Conservation (phyloP, 805 yeast genomes). For the Metschnikowia dekortorum region DNA sequence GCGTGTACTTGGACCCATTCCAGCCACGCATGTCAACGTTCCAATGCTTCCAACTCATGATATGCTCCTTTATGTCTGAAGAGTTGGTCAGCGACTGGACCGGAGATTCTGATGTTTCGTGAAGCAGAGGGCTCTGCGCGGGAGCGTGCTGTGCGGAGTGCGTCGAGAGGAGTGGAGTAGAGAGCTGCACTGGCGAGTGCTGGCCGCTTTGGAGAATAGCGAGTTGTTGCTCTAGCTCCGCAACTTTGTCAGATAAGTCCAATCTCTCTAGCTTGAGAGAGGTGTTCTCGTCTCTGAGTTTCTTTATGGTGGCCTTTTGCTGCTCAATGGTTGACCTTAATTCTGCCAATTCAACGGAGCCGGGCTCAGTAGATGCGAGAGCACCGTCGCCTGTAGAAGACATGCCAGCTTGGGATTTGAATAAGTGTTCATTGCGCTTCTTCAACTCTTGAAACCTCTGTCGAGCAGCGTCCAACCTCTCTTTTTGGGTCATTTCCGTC, state of each 20-base stretch:
- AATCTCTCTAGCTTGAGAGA: slow-evolving; percentile 35
- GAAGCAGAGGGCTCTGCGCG: slow-evolving; percentile 24
- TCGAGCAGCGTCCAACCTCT: slow-evolving; percentile 69
- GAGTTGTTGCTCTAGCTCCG: slow-evolving; percentile 25
- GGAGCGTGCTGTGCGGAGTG: slow-evolving; percentile 27
- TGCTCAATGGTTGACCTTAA: slow-evolving; percentile 25
- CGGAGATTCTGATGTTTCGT: slow-evolving; percentile 18
- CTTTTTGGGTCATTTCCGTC: slow-evolving; percentile 40
- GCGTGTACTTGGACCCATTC: slow-evolving; percentile 56
- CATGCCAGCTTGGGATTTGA: neutral
- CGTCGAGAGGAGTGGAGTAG: neutral
- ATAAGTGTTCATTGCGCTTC: slow-evolving; percentile 25
- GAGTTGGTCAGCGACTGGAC: slow-evolving; percentile 20
- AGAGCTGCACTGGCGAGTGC: slow-evolving; percentile 4
- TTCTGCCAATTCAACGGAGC: slow-evolving; percentile 5
- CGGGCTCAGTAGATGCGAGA: neutral
- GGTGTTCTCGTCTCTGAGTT: slow-evolving; percentile 39
- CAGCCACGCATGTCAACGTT: slow-evolving; percentile 82
- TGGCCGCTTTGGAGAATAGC: slow-evolving; percentile 9
- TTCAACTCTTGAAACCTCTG: slow-evolving; percentile 69
- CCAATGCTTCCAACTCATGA: slow-evolving; percentile 79
- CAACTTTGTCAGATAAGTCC: slow-evolving; percentile 35
- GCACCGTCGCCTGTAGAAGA: neutral
- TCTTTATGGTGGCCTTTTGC: slow-evolving; percentile 33
- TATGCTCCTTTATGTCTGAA: slow-evolving; percentile 50